phyloP scores from a whole-genome alignment of 306 rosid genomes.

The Casuarina equisetifolia region DNA sequence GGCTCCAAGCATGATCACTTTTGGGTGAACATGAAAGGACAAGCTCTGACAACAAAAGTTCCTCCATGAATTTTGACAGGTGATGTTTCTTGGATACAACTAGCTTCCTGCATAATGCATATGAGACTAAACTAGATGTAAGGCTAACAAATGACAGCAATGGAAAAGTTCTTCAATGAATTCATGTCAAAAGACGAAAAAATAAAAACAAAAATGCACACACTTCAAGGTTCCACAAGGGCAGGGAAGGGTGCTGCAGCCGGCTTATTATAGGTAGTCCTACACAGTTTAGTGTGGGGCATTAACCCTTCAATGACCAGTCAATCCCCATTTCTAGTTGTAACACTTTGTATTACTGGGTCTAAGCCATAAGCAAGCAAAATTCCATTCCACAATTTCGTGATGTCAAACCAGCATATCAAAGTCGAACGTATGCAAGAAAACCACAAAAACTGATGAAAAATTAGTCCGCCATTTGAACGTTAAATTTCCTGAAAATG shows the following conservation, averaged over 20 bases:
- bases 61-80: constrained; percentile 44
- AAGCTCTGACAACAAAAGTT: constrained; percentile 68
- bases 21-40: constrained; percentile 81
- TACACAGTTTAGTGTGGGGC: neutral
- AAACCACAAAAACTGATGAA: neutral
- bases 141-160: constrained; percentile 12
- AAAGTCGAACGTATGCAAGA: neutral
- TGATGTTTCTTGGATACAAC: constrained; percentile 50
- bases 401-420: too few relatives aligned
- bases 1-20: constrained; percentile 90
- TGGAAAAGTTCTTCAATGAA: neutral
- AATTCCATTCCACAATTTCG: too few relatives aligned
- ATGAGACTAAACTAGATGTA: constrained; percentile 6
- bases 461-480: too few relatives aligned
- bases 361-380: too few relatives aligned
- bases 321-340: neutral
- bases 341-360: too few relatives aligned
- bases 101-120: constrained; percentile 52
- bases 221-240: neutral
- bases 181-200: neutral
- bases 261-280: neutral
- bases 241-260: neutral
- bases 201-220: neutral
- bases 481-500: neutral
- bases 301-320: neutral